Evolutionary conservation across 805 yeast genomes (phyloP).

Genomic region (Kuraishia cidri): DNA sequence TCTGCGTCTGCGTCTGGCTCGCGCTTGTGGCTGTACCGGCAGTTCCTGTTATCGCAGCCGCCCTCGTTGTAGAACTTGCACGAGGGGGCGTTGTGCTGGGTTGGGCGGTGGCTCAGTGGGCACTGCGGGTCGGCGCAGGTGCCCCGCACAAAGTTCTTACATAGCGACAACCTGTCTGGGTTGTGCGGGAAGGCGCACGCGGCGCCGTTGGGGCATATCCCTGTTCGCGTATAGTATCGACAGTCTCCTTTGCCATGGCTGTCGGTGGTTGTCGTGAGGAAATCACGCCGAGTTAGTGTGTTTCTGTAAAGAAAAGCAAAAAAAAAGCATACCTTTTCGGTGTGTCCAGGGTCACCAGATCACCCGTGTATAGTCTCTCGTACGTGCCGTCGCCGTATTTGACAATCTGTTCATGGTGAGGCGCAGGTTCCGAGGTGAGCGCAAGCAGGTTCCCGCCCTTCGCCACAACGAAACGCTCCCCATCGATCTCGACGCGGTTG

Average conservation of each 20-base stretch:
- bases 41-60: slow-evolving; percentile 35
- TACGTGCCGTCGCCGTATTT: too few species aligned
- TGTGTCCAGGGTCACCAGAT: too few species aligned
- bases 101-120: slow-evolving; percentile 43
- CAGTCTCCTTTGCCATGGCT: slow-evolving; percentile 16
- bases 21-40: slow-evolving; percentile 42
- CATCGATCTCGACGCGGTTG: slow-evolving; percentile 34
- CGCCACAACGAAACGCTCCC: slow-evolving; percentile 32
- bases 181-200: slow-evolving; percentile 49
- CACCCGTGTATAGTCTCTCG: too few species aligned
- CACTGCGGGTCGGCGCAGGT: slow-evolving; percentile 42
- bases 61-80: slow-evolving; percentile 45
- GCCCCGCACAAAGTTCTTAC: slow-evolving; percentile 38
- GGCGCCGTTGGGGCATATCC: slow-evolving; percentile 42
- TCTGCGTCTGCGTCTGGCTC: slow-evolving; percentile 28
- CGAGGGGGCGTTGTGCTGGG: slow-evolving; percentile 50
- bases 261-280: slow-evolving; percentile 3
- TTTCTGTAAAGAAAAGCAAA: too few species aligned
- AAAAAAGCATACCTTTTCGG: too few species aligned
- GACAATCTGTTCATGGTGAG: too few species aligned
- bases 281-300: too few species aligned
- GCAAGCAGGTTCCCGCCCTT: too few species aligned
- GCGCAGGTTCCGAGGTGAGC: too few species aligned
- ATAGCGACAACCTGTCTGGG: slow-evolving; percentile 39
- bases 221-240: slow-evolving; percentile 31